Evolutionary conservation across 1,139 yeast species (phyloP), one percentile per base, ranked within the genome.

Genomic region (Debaryomyces coudertii): DNA sequence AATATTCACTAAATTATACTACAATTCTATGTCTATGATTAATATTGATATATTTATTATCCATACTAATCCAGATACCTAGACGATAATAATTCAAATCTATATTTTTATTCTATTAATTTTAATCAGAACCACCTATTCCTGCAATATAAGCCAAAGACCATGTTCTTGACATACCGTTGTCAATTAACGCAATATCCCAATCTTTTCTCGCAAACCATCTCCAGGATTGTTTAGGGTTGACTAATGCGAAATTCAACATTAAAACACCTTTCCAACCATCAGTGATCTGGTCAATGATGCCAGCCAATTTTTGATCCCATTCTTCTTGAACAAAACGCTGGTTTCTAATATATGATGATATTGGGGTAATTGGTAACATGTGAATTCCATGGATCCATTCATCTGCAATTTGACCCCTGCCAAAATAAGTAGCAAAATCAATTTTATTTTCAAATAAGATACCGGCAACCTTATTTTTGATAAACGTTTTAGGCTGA

Each of bases 341-440:
- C 5, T 62, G 61, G 6, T 58, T 53, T 45, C 79, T 55, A 12
- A 73, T 67, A 49, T 65, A 73, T 1, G 76, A 68, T 1, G 77
- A 72, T 7, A 70, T 56, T 1, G 79, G 77, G 0, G 78, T 74
- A 16, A 71, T 71, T 3, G 79, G 79, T 12, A 74, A 53, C 79
- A 74, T 74, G 49, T 74, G 79, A 36, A 74, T 74, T 2, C 79
- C 79, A 53, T 74, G 79, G 35, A 74, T 71, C 74, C 76, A 73
- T 53, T 73, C 77, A 47, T 71, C 72, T 2, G 63, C 73, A 43
- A 72, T 63, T 0, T 73, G 63, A 3, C 77, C 76, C 46, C 73
- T 60, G 6, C 79, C 79, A 50, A 74, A 74, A 47, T 69, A 74
- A 2, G 79, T 74, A 3, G 78, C 62, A 57, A 64, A 73, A 52